These are phyloP conservation scores for Collybiopsis luxurians DNA, from an alignment of 768 basidiomycete species.

Conservation along the genomic window DNA sequence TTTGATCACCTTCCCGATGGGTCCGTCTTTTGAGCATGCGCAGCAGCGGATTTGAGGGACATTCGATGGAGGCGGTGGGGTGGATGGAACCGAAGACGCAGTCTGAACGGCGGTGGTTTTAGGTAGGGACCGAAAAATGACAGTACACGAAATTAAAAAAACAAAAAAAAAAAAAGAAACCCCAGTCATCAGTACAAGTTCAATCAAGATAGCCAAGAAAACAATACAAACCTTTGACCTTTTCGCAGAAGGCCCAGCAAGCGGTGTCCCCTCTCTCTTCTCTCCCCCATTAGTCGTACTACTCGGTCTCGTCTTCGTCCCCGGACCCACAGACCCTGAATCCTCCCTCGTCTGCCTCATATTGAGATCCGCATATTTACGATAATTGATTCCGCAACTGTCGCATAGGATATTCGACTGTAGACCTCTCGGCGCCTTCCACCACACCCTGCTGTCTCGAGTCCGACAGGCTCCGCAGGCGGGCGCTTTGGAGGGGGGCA, in stretches of 20 bases:
- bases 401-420: constrained; percentile 78
- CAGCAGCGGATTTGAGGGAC: constrained; percentile 69
- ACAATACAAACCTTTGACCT: constrained; percentile 51
- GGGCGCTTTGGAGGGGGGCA: constrained; percentile 48
- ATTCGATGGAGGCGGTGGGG: constrained; percentile 58
- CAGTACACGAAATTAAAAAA: too few species aligned
- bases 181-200: too few species aligned
- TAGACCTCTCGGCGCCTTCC: constrained; percentile 91
- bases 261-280: constrained; percentile 61
- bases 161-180: too few species aligned
- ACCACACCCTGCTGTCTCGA: constrained; percentile 78
- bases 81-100: constrained; percentile 48
- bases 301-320: constrained; percentile 25
- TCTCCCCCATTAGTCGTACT: constrained; percentile 21
- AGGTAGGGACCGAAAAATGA: too few species aligned
- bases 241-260: constrained; percentile 53
- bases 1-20: constrained; percentile 73
- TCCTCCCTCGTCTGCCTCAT: constrained; percentile 73
- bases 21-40: constrained; percentile 73
- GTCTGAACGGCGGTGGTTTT: too few species aligned
- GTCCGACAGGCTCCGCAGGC: constrained; percentile 85
- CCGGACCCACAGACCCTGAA: constrained; percentile 19
- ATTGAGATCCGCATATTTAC: constrained; percentile 90
- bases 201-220: background rate
- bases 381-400: constrained; percentile 81